Conservation (phyloP, 2,329 filamentous ascomycete species). For the Fusarium staphyleae region DNA sequence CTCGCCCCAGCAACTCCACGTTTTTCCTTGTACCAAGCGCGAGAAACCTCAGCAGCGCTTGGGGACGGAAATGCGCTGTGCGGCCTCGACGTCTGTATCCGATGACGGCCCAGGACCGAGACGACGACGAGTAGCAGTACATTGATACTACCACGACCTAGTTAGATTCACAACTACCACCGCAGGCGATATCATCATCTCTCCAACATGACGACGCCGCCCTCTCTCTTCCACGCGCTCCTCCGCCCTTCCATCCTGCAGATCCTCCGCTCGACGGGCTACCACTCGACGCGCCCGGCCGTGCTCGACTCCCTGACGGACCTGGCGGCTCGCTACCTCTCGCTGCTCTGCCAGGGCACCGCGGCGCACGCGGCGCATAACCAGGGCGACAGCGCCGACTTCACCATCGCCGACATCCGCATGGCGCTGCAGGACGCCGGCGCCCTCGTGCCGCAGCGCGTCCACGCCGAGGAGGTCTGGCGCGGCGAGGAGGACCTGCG, state of each 20-base stretch:
- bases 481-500: slow-evolving; percentile 76
- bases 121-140: slow-evolving; percentile 29
- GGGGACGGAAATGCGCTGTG: slow-evolving; percentile 43
- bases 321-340: slow-evolving; percentile 81
- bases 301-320: slow-evolving; percentile 90
- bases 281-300: slow-evolving; percentile 80
- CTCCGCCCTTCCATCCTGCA: slow-evolving; percentile 88
- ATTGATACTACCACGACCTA: slow-evolving; percentile 4
- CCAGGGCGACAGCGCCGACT: slow-evolving; percentile 61
- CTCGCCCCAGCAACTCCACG: slow-evolving; percentile 9
- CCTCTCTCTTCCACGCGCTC: slow-evolving; percentile 72
- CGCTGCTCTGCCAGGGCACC: slow-evolving; percentile 75
- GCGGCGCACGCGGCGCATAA: slow-evolving; percentile 75
- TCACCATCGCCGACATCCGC: slow-evolving; percentile 75
- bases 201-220: slow-evolving; percentile 55
- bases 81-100: slow-evolving; percentile 31
- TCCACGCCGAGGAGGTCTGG: slow-evolving; percentile 73
- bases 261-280: slow-evolving; percentile 89
- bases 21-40: neutral
- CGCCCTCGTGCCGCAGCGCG: slow-evolving; percentile 72
- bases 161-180: neutral
- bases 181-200: neutral
- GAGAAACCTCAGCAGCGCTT: slow-evolving; percentile 19
- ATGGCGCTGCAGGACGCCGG: slow-evolving; percentile 86
- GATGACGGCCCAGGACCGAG: slow-evolving; percentile 44